phyloP scores from a whole-genome alignment of 495 filamentous ascomycete genomes.

The Penicillium dipodomyicola region DNA sequence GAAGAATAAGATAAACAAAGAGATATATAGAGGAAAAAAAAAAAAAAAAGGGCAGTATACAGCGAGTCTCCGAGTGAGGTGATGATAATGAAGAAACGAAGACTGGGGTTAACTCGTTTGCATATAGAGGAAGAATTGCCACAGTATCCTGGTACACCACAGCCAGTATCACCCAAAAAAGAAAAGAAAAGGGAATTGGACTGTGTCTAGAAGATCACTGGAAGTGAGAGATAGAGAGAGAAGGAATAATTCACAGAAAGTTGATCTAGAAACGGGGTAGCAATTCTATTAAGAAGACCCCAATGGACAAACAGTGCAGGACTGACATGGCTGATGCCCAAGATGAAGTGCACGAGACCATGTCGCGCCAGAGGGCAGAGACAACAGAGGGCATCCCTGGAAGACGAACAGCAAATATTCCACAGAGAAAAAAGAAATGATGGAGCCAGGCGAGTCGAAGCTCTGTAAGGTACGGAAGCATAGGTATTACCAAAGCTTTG shows the following conservation, averaged over 20 bases:
- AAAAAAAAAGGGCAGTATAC: not conserved
- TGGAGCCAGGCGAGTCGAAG: constrained; percentile 24
- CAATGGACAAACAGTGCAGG: constrained; percentile 23
- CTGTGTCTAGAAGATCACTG: not conserved
- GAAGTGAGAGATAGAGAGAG: not conserved
- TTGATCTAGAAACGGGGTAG: constrained; percentile 18
- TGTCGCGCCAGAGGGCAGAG: constrained; percentile 25
- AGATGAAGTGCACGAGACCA: constrained; percentile 32
- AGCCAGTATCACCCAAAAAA: not conserved
- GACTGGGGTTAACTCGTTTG: not conserved
- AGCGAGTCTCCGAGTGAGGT: not conserved
- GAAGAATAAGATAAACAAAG: not conserved
- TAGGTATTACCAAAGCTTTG: constrained; percentile 24
- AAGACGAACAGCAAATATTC: constrained; percentile 31
- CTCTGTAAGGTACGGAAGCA: constrained; percentile 31
- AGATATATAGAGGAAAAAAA: not conserved
- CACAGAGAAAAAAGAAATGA: constrained; percentile 27
- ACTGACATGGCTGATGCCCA: constrained; percentile 30
- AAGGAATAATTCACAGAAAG: constrained; percentile 2
- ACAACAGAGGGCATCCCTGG: constrained; percentile 33
- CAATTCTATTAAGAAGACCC: constrained; percentile 31
- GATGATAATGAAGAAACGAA: not conserved
- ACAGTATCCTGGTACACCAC: not conserved
- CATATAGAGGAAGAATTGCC: constrained; percentile 2
- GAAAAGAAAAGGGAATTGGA: not conserved